Conservation (phyloP, 106 monocot genomes). For the Narthecium ossifragum region DNA sequence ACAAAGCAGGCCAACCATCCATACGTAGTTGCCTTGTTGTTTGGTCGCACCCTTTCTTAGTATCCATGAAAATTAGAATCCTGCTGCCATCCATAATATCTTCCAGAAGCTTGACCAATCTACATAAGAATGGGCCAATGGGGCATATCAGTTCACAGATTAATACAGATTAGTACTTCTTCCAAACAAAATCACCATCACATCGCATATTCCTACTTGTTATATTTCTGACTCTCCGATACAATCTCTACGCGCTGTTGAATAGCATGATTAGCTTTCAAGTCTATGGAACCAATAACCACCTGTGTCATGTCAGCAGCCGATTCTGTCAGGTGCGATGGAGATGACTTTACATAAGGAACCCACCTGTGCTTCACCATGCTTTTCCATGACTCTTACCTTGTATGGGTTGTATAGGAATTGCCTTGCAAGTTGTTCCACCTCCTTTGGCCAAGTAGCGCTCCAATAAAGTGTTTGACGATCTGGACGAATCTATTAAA, state of each 20-base stretch:
- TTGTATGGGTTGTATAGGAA: conserved; percentile 87
- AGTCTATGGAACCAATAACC: conserved; percentile 82
- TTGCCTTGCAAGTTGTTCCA: conserved; percentile 85
- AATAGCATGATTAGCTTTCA: conserved; percentile 99
- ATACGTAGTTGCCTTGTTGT: conserved; percentile 83
- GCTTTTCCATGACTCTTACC: conserved; percentile 30
- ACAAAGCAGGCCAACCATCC: conserved; percentile 95
- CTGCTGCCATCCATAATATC: conserved; percentile 99
- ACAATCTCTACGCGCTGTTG: conserved; percentile 89
- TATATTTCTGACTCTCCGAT: conserved; percentile 97
- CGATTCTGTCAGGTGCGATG: conserved; percentile 22
- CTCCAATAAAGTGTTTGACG: conserved; percentile 98
- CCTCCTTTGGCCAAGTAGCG: conserved; percentile 99
- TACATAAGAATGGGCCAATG: conserved; percentile 15
- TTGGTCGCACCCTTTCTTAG: conserved; percentile 92
- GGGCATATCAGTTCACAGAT: no score
- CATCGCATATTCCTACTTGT: conserved; percentile 57
- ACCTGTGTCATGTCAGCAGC: conserved; percentile 46
- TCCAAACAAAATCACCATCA: neutral
- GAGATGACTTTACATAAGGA: conserved; percentile 7
- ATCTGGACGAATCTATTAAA: conserved; percentile 82
- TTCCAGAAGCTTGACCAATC: conserved; percentile 85
- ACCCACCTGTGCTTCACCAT: conserved; percentile 15
- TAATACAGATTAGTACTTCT: neutral
- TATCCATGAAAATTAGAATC: conserved; percentile 92